Percentiles rank a stretch among this genome's conserved stretches.
These are phyloP conservation scores for Theobroma grandiflorum DNA, from an alignment of 441 rosid genomes.

Conservation along the genomic window DNA sequence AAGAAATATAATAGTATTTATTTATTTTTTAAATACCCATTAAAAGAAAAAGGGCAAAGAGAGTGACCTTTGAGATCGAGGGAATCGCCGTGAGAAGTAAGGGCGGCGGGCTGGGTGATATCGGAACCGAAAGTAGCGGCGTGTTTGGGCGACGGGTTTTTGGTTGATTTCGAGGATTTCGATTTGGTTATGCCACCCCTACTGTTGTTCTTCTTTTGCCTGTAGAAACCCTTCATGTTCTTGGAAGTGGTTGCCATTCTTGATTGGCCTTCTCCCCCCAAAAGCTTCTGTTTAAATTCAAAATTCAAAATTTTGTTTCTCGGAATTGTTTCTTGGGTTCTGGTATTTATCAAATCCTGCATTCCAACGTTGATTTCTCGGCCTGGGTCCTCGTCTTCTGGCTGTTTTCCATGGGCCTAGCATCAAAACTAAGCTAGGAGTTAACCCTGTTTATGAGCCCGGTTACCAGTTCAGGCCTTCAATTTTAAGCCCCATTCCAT, in stretches of 20 bases:
- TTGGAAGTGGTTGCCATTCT: constrained; percentile 59
- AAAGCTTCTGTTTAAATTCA: not conserved
- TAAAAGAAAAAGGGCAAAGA: not conserved
- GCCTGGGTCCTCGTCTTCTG: not conserved
- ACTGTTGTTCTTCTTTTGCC: constrained; percentile 49
- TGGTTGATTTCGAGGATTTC: constrained; percentile 23
- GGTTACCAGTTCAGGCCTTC: too few species aligned
- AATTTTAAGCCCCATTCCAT: too few species aligned
- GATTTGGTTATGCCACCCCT: constrained; percentile 33
- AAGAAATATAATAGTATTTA: not conserved
- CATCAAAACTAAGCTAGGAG: too few species aligned
- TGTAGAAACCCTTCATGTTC: constrained; percentile 67
- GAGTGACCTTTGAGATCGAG: constrained; percentile 44
- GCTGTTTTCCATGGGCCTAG: not conserved
- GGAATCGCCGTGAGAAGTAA: constrained; percentile 40
- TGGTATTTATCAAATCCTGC: not conserved
- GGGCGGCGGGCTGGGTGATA: constrained; percentile 32
- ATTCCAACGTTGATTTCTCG: too few species aligned
- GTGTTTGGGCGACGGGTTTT: constrained; percentile 32
- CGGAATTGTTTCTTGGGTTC: not conserved
- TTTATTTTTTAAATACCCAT: not conserved
- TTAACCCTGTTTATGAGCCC: too few species aligned
- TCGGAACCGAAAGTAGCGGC: constrained; percentile 38
- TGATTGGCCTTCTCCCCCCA: not conserved
- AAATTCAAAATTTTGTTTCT: constrained; percentile 21